A percentile compares a stretch with the other conserved stretches of the same genome.
phyloP scores from a whole-genome alignment of 192 early-diverging fungal species.

The Mycoemilia scoparia region DNA sequence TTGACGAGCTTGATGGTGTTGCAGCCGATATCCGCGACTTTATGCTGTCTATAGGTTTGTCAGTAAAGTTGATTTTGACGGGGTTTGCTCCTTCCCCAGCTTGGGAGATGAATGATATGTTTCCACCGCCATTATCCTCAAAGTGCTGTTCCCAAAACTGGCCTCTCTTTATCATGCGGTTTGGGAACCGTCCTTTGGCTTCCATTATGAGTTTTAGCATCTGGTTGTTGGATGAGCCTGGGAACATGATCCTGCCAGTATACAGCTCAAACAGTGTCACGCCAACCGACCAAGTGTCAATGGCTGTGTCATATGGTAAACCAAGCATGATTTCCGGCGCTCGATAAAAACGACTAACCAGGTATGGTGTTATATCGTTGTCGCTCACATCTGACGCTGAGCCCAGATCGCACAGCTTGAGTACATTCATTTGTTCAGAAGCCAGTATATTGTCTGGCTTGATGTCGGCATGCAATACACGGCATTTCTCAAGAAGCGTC shows the following conservation, averaged over 20 bases:
- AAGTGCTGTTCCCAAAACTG: slow-evolving; percentile 75
- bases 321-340: slow-evolving; percentile 95
- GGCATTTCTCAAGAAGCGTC: slow-evolving; percentile 61
- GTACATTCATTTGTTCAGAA: slow-evolving; percentile 50
- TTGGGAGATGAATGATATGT: slow-evolving; percentile 18
- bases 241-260: slow-evolving; percentile 89
- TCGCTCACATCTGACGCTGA: slow-evolving; percentile 74
- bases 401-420: slow-evolving; percentile 91
- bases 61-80: too few relatives aligned
- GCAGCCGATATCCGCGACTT: slow-evolving; percentile 43
- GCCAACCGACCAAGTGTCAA: slow-evolving; percentile 94
- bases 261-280: slow-evolving; percentile 89
- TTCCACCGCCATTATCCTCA: slow-evolving; percentile 42
- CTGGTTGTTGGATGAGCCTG: slow-evolving; percentile 86
- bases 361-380: slow-evolving; percentile 88
- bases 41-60: slow-evolving; percentile 51
- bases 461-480: slow-evolving; percentile 86
- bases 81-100: too few relatives aligned
- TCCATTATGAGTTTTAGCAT: slow-evolving; percentile 94
- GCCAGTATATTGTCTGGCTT: slow-evolving; percentile 97
- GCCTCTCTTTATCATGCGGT: slow-evolving; percentile 65
- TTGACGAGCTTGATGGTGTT: slow-evolving; percentile 17
- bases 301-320: slow-evolving; percentile 61
- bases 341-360: slow-evolving; percentile 89
- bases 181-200: slow-evolving; percentile 69